Evolutionary conservation across 2,329 filamentous ascomycete species (phyloP), one percentile per base, ranked within the genome.

Genomic region (Albifimbria verrucaria): DNA sequence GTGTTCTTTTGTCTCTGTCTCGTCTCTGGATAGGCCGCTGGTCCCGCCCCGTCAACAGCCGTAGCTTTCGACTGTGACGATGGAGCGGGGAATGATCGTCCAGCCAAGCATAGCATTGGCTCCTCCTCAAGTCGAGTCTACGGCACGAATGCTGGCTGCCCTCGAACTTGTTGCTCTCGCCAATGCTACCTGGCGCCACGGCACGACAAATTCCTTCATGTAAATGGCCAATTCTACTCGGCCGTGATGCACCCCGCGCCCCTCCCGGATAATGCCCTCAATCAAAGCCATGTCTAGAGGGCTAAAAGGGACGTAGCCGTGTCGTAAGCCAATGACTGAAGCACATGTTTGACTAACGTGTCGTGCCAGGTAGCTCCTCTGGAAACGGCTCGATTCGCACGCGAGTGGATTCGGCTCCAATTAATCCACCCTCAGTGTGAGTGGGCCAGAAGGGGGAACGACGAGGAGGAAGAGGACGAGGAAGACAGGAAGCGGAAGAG

Each of bases 311-410:
- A 39, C 4, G 15, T n/a, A 39, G 32, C 32, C 32, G 32, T 39
- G 52, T 61, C 60, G 62, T 67, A 63, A 67, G 57, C 73, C 73
- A 75, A 75, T 75, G 62, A 61, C 68, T 74, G 64, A 62, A 63
- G 67, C 73, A 75, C 73, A 75, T 75, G 72, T 54, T 58, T 53
- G 50, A 57, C 49, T 50, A 56, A 59, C 52, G 58, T 64, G 58
- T 55, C 49, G 58, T 57, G 57, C 57, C 57, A 63, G 58, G 66
- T 60, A 49, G 45, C 52, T 55, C 47, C 32, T 39, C 4, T 17
- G 32, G 32, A 39, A 39, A 39, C 32, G 32, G 32, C 32, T 39
- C 32, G 32, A 39, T 39, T 39, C 32, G 32, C 32, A 39, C 32
- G 12, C 18, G 12, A 39, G 32, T 39, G 32, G 32, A n/a, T 39